Base-by-base conservation (phyloP, 2,329 filamentous ascomycete species). In the Plectosphaerella plurivora region DNA sequence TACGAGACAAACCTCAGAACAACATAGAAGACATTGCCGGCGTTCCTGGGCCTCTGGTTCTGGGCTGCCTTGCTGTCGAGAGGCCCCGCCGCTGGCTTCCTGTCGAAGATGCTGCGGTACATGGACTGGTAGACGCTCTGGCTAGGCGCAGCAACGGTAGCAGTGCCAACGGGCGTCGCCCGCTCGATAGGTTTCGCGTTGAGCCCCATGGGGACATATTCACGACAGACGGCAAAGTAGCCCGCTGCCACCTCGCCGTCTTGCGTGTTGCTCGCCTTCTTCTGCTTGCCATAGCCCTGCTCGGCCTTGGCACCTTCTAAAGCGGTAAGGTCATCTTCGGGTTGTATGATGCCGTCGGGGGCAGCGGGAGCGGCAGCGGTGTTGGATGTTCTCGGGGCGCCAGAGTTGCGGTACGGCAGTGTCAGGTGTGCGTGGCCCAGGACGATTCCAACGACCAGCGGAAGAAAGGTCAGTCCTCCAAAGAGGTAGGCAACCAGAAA, bases 91-190 rank as follows among this genome's bases (percentile, higher is more conserved):
- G 64, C 60, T 36, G 73, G 77, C 63, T 87, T 92, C 63, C 93
- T 83, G 61, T 96, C 91, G 66, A 99, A 97, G 56, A 99, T 87
- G 68, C 89, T 96, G 66, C 91, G 80, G 72, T 99, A 99, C 91
- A 99, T 97, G 68, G 88, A 88, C 78, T 97, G 94, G 70, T 97
- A 97, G 37, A 99, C 93, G 67, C 93, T 97, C 52, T 89, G 91
- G 64, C 91, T 96, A 52, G 91, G 88, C 42, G 88, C 77, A 35
- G 87, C 83, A 45, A 94, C 84, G 15, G 88, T 87, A 50, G 81
- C 71, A 52, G 88, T 85, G 16, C 90, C 91, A 12, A 89, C 82
- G 6, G 91, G 90, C 0, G 89, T 93, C 33, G 86, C 83, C 55
- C 91, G 83, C 72, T 96, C 92, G 53, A 93, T 91, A 6, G 92